Evolutionary conservation across 768 basidiomycete species (phyloP).

Genomic region (Panaeolus papilionaceus): DNA sequence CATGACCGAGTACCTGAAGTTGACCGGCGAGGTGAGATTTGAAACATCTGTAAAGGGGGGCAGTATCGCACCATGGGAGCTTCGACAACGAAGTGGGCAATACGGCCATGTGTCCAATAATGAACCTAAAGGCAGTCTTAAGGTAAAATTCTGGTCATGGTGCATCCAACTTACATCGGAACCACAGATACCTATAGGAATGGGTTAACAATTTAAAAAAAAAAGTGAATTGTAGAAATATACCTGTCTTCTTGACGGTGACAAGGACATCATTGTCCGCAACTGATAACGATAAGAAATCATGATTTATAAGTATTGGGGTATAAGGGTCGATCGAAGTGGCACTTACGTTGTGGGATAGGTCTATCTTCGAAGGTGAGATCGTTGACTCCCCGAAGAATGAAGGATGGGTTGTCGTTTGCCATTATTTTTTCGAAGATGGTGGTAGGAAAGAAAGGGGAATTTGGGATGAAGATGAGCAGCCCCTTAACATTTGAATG

Average conservation of each 20-base stretch:
- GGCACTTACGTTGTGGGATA: conserved; percentile 68
- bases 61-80: conserved; percentile 69
- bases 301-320: conserved; percentile 12
- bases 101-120: conserved; percentile 79
- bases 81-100: conserved; percentile 80
- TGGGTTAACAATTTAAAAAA: conserved; percentile 15
- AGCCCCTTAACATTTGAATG: neutral
- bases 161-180: conserved; percentile 66
- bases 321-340: conserved; percentile 16
- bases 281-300: conserved; percentile 45
- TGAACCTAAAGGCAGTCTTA: conserved; percentile 58
- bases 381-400: conserved; percentile 71
- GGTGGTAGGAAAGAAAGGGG: conserved; percentile 17
- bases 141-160: neutral
- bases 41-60: neutral
- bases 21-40: neutral
- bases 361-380: conserved; percentile 76
- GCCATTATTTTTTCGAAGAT: conserved; percentile 42
- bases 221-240: conserved; percentile 24
- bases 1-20: conserved; percentile 84
- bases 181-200: conserved; percentile 79
- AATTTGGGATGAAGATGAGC: neutral
- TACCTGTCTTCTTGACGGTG: conserved; percentile 91
- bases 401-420: conserved; percentile 82
- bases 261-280: conserved; percentile 82